Evolutionary conservation across 169 alveolate species (phyloP).

Genomic region (Cryptosporidium baileyi): DNA sequence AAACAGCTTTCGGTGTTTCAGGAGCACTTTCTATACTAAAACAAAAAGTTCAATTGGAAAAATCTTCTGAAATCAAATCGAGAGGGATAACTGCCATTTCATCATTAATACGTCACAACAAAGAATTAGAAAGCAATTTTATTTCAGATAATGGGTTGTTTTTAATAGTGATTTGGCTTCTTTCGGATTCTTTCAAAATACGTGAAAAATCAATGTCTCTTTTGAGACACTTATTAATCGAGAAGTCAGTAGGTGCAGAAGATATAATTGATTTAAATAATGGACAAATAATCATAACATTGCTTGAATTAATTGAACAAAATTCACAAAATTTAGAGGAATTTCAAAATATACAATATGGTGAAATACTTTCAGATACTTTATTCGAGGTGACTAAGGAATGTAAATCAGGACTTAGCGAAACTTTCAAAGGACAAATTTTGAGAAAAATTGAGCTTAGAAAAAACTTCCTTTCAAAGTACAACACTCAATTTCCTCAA

Average conservation of each 20-base stretch:
- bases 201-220: conserved; percentile 48
- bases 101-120: conserved; percentile 45
- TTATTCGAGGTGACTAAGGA: not conserved
- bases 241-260: not conserved
- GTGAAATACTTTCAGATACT: conserved; percentile 40
- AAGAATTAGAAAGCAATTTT: not conserved
- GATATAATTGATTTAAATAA: not conserved
- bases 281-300: not conserved
- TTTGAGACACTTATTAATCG: conserved; percentile 18
- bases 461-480: not conserved
- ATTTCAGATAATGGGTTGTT: not conserved
- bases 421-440: not conserved
- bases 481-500: not conserved
- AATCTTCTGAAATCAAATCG: not conserved
- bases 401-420: not conserved
- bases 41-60: not conserved
- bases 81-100: conserved; percentile 51
- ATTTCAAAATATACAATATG: conserved; percentile 10
- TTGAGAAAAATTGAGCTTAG: not conserved
- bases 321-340: not conserved
- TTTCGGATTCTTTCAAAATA: not conserved
- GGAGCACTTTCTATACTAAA: conserved; percentile 33
- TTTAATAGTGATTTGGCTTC: not conserved
- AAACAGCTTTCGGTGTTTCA: not conserved
- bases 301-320: not conserved